Conservation (phyloP, 2,329 filamentous ascomycete species). For the Phaeophleospora eucalypticola region DNA sequence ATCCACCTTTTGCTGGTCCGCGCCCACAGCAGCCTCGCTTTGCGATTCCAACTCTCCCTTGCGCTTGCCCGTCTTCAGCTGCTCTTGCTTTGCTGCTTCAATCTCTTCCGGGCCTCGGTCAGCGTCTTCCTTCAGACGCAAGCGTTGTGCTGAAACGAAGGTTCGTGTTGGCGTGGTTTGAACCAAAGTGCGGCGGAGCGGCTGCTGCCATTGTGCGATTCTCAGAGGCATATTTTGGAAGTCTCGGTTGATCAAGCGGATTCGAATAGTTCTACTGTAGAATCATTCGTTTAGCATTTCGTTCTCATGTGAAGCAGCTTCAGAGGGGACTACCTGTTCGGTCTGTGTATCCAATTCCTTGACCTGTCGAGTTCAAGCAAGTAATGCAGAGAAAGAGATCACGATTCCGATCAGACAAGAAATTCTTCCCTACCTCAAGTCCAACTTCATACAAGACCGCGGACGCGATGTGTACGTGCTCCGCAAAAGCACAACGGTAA, state of each 20-base stretch:
- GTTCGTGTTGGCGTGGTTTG: slow-evolving; percentile 10
- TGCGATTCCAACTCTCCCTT: slow-evolving; percentile 40
- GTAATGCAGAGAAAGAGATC: no score
- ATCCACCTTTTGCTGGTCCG: slow-evolving; percentile 41
- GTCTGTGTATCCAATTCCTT: no score
- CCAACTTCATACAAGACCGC: no score
- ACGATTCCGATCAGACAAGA: no score
- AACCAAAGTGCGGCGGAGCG: neutral
- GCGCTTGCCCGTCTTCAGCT: slow-evolving; percentile 40
- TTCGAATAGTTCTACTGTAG: no score
- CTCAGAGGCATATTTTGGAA: neutral
- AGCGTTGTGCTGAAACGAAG: slow-evolving; percentile 31
- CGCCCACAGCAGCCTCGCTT: slow-evolving; percentile 40
- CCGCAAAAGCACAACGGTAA: no score
- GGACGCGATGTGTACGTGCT: no score
- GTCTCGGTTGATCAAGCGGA: neutral
- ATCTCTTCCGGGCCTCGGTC: slow-evolving; percentile 36
- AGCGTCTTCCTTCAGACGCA: slow-evolving; percentile 40
- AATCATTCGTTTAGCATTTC: no score
- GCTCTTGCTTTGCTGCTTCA: slow-evolving; percentile 43
- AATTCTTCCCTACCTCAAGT: no score
- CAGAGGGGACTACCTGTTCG: no score
- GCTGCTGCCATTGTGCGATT: neutral
- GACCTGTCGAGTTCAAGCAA: no score
- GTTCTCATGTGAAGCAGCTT: no score